A percentile compares a stretch with the other conserved stretches of the same genome.
Evolutionary conservation across 805 yeast species (phyloP).

Genomic region (Yamadazyma philogaea): DNA sequence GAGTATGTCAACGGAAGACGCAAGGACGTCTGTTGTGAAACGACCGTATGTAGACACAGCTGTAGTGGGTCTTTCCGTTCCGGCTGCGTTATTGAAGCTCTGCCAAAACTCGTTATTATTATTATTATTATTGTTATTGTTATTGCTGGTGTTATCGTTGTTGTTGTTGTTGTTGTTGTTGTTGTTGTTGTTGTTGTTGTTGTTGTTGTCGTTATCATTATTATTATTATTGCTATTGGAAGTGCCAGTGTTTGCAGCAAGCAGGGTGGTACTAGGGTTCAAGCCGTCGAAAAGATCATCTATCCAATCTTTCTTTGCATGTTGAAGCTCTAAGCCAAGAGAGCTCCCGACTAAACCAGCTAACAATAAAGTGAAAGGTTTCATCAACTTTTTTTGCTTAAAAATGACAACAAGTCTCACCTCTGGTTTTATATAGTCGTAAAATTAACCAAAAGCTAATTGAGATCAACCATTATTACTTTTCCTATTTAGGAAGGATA

Average conservation of each 20-base stretch:
- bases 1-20: neutral
- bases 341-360: neutral
- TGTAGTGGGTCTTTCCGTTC: neutral
- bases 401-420: no score
- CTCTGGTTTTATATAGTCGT: conserved; percentile 2
- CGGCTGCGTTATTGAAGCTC: conserved; percentile 8
- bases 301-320: conserved; percentile 6
- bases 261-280: neutral
- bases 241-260: neutral
- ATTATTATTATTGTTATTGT: neutral
- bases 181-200: neutral
- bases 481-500: conserved; percentile 4
- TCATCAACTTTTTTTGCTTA: neutral
- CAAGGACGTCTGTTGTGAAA: neutral
- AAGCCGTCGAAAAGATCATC: conserved; percentile 7
- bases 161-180: neutral
- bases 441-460: neutral
- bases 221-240: neutral
- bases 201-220: neutral
- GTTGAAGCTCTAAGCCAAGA: conserved; percentile 4
- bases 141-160: neutral
- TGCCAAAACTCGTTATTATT: conserved; percentile 8
- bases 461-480: neutral
- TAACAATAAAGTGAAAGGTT: neutral
- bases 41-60: neutral